Evolutionary conservation across 495 filamentous ascomycete species (phyloP).

Genomic region (Xylaria palmicola): DNA sequence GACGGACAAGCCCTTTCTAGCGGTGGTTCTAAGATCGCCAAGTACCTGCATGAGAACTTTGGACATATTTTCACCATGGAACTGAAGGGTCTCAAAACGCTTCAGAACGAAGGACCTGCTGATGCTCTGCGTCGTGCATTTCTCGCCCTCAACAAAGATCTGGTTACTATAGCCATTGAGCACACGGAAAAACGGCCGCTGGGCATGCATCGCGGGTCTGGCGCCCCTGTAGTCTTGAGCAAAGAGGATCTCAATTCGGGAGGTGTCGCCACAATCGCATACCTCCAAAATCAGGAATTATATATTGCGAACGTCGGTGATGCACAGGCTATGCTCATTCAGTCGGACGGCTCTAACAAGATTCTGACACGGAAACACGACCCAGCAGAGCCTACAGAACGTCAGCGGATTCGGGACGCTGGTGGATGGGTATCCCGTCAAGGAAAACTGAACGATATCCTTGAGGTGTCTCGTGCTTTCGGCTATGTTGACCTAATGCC

Average conservation of each 20-base stretch:
- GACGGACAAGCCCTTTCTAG: slow-evolving; percentile 83
- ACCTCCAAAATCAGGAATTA: slow-evolving; percentile 82
- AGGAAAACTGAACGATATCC: slow-evolving; percentile 86
- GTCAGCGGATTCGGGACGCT: slow-evolving; percentile 87
- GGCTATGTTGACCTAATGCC: slow-evolving; percentile 92
- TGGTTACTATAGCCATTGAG: slow-evolving; percentile 82
- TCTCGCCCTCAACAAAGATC: slow-evolving; percentile 86
- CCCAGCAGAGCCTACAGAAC: slow-evolving; percentile 77
- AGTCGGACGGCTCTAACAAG: slow-evolving; percentile 74
- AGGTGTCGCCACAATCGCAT: slow-evolving; percentile 88
- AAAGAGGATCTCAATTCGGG: slow-evolving; percentile 87
- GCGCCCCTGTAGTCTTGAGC: slow-evolving; percentile 66
- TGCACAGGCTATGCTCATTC: slow-evolving; percentile 89
- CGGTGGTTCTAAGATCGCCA: slow-evolving; percentile 91
- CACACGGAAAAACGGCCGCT: slow-evolving; percentile 68
- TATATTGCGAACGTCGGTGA: slow-evolving; percentile 96
- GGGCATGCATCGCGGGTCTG: slow-evolving; percentile 66
- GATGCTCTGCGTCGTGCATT: slow-evolving; percentile 88
- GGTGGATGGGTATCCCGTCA: slow-evolving; percentile 94
- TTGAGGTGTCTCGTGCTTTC: slow-evolving; percentile 91
- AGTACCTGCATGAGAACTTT: slow-evolving; percentile 94
- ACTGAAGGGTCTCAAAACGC: slow-evolving; percentile 62
- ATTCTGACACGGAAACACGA: slow-evolving; percentile 89
- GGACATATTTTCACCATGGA: slow-evolving; percentile 79
- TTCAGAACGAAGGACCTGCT: slow-evolving; percentile 63